Base-by-base conservation (phyloP, 306 rosid species). In the Morella rubra region DNA sequence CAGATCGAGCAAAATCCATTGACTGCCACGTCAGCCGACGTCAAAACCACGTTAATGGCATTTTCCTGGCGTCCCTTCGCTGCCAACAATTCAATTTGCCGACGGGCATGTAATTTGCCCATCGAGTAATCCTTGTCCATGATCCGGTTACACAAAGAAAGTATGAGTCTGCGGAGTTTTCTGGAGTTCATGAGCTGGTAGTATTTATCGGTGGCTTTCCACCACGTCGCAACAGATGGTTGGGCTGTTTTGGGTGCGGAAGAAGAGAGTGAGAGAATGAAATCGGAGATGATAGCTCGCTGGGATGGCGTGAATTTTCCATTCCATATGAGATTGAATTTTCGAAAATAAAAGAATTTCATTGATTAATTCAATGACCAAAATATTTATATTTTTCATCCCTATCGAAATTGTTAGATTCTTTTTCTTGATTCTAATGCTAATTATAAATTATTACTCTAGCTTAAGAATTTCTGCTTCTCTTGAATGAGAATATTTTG, bases 1-100 rank as follows among this genome's bases (percentile, higher is more conserved):
- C 96, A 87, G 50, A 80, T 90, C 7, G 83, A 76, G 61, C 96
- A 90, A 58, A 90, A 87, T 13, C 91, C 91, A 1, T 86, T 87
- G 0, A 88, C 84, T 0, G 62, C 71, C 16, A 90, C 93, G 13
- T 90, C 93, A 0, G 80, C 60, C 1, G 88, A 72, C 19, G 88
- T 85, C 51, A 85, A n/a, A 7, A 85, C 85, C 1, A 85, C 68
- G 53, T 78, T 85, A 62, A 79, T 67, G 8, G 81, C 74, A 19
- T 78, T 70, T 7, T 15, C 75, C n/a, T 58, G 76, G 32, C 64
- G 40, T 1, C 78, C 85, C 68, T 64, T 84, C 1, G 78, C 58
- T 3, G 82, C 87, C 70, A 84, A 68, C 11, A 32, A n/a, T 14
- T 73, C 70, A 53, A 84, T 64, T 12, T 81, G 75, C 9, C 22